Evolutionary conservation across 2,329 filamentous ascomycete species (phyloP).

Genomic region (Xylaria polymorpha): DNA sequence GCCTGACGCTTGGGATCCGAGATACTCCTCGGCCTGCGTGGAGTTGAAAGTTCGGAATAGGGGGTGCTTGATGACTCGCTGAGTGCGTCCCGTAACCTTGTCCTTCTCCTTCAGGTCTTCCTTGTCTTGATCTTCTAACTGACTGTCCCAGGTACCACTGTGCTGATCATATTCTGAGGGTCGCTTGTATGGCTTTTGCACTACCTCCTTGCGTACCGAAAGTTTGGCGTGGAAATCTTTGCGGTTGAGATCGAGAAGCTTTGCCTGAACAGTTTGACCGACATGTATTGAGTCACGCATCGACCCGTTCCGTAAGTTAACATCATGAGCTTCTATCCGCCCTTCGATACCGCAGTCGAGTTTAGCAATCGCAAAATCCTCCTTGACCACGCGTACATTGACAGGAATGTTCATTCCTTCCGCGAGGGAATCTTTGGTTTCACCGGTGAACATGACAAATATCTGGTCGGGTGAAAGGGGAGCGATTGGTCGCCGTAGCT

Average conservation of each 20-base stretch:
- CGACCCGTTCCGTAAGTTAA: slow-evolving; percentile 73
- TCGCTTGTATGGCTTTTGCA: slow-evolving; percentile 77
- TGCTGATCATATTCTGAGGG: slow-evolving; percentile 73
- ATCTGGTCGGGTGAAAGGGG: slow-evolving; percentile 79
- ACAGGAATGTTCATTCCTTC: slow-evolving; percentile 95
- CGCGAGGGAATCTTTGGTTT: slow-evolving; percentile 83
- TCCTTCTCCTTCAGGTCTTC: slow-evolving; percentile 89
- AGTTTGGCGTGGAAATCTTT: slow-evolving; percentile 86
- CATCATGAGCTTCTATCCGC: slow-evolving; percentile 83
- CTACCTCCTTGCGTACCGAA: slow-evolving; percentile 82
- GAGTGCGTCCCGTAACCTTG: slow-evolving; percentile 83
- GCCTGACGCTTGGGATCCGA: slow-evolving; percentile 85
- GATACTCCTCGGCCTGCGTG: slow-evolving; percentile 90
- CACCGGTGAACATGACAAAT: slow-evolving; percentile 96
- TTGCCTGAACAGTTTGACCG: slow-evolving; percentile 88
- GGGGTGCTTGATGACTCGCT: slow-evolving; percentile 97
- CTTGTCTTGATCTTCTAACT: slow-evolving; percentile 82
- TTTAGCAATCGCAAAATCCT: slow-evolving; percentile 92
- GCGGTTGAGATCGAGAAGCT: slow-evolving; percentile 87
- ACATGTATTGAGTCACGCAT: slow-evolving; percentile 79
- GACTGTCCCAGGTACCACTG: slow-evolving; percentile 85
- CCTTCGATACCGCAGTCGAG: slow-evolving; percentile 96
- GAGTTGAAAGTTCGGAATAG: slow-evolving; percentile 95
- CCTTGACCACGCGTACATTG: slow-evolving; percentile 86
- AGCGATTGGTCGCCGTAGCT: slow-evolving; percentile 84